Conservation (phyloP, 1,139 yeast genomes). For the Keqinozyma sinolaborantium region DNA sequence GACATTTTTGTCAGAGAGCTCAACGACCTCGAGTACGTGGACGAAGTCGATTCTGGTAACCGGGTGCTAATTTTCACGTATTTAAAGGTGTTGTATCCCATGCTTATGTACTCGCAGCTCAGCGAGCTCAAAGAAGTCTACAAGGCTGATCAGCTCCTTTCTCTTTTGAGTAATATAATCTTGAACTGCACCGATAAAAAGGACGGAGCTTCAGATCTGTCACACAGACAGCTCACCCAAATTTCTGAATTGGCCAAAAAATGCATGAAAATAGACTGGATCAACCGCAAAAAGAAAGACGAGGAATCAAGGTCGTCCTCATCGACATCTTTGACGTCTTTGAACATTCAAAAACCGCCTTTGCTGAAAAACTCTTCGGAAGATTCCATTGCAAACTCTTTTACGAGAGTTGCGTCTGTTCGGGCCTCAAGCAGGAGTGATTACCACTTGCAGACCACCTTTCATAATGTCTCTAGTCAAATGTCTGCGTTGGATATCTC, state of each 20-base stretch:
- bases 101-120: conserved; percentile 66
- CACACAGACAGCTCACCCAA: conserved; percentile 24
- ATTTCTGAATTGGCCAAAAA: conserved; percentile 60
- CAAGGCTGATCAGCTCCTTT: conserved; percentile 52
- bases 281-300: conserved; percentile 21
- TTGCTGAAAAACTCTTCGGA: conserved; percentile 11
- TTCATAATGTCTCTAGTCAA: conserved; percentile 19
- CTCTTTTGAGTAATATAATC: conserved; percentile 47
- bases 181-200: conserved; percentile 19
- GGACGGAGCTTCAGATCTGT: conserved; percentile 8
- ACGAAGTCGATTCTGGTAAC: conserved; percentile 47
- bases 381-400: conserved; percentile 23
- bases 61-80: conserved; percentile 63
- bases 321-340: conserved; percentile 4
- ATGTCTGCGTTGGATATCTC: conserved; percentile 2
- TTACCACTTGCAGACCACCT: conserved; percentile 33
- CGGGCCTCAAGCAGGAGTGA: conserved; percentile 33
- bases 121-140: conserved; percentile 45
- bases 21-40: conserved; percentile 50
- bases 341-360: conserved; percentile 1
- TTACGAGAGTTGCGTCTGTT: conserved; percentile 36
- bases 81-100: conserved; percentile 69
- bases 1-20: conserved; percentile 83
- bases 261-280: conserved; percentile 60
- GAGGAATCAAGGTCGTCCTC: conserved; percentile 10